Evolutionary conservation across 2,329 filamentous ascomycete genomes (phyloP).

Genomic region (Penicillium sp.): DNA sequence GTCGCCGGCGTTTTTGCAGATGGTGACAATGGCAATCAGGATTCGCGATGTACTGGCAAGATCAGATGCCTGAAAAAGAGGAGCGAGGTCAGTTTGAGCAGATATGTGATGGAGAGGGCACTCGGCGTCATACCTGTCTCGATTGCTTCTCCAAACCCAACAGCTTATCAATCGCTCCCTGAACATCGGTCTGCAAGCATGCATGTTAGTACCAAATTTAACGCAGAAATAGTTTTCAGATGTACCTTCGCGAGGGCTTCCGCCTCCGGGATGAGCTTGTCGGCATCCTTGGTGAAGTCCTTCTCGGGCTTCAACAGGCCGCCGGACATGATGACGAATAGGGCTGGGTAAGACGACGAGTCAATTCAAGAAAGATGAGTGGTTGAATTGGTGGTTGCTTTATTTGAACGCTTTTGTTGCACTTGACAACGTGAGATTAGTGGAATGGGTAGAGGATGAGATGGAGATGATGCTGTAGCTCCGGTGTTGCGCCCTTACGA

Average conservation of each 20-base stretch:
- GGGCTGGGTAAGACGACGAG: neutral
- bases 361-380: neutral
- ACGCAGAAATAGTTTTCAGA: neutral
- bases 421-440: conserved; percentile 7
- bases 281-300: conserved; percentile 96
- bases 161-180: conserved; percentile 90
- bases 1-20: conserved; percentile 89
- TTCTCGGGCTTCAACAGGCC: conserved; percentile 89
- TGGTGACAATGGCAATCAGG: conserved; percentile 82
- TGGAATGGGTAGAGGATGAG: conserved; percentile 10
- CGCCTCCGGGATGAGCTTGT: conserved; percentile 85
- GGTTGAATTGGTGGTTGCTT: neutral
- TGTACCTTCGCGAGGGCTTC: conserved; percentile 82
- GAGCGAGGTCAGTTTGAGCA: conserved; percentile 2
- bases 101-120: conserved; percentile 10
- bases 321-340: conserved; percentile 68
- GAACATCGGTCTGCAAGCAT: conserved; percentile 60
- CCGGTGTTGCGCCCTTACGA: conserved; percentile 23
- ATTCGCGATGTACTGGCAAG: conserved; percentile 90
- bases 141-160: conserved; percentile 91
- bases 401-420: neutral
- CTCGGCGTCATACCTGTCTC: conserved; percentile 68
- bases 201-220: conserved; percentile 18
- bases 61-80: conserved; percentile 72
- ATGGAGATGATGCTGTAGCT: conserved; percentile 24